These are phyloP conservation scores for Neonectria sp. DNA, from an alignment of 2,329 filamentous ascomycete genomes.

Conservation along the genomic window DNA sequence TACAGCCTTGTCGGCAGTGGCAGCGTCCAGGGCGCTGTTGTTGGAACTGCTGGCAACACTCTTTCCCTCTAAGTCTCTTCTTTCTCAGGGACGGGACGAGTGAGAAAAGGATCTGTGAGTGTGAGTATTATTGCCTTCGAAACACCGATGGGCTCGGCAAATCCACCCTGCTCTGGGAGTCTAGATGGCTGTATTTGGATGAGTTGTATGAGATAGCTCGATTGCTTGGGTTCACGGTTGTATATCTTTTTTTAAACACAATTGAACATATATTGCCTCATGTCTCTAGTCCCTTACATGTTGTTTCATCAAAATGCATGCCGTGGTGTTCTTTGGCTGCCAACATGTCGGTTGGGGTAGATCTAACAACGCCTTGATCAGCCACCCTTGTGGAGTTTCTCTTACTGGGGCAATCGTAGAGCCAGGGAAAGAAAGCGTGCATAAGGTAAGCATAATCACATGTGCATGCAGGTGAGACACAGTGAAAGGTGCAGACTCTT, in stretches of 20 bases:
- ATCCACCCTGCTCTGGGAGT: neutral
- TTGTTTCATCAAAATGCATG: too few relatives aligned
- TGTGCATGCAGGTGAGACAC: too few relatives aligned
- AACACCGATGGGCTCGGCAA: neutral
- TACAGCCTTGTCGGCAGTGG: slow-evolving; percentile 64
- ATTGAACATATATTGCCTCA: slow-evolving; percentile 1
- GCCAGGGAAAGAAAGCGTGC: too few relatives aligned
- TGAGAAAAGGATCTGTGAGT: neutral
- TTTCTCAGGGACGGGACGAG: neutral
- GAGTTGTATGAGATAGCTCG: slow-evolving; percentile 1
- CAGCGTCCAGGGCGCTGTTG: slow-evolving; percentile 55
- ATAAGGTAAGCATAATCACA: too few relatives aligned
- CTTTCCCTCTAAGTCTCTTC: slow-evolving; percentile 49
- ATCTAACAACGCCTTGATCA: too few relatives aligned
- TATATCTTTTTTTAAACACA: neutral
- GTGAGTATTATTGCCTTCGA: slow-evolving; percentile 1
- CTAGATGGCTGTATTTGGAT: neutral
- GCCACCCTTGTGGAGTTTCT: too few relatives aligned
- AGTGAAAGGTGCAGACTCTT: too few relatives aligned
- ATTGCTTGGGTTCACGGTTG: slow-evolving; percentile 2
- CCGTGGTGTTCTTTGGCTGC: too few relatives aligned
- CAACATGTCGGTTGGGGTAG: too few relatives aligned
- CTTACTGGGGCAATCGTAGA: too few relatives aligned
- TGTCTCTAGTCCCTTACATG: neutral
- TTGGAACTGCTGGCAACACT: slow-evolving; percentile 56